These are phyloP conservation scores for Vittaforma corneae DNA, from an alignment of 371 early-diverging fungal genomes.

Conservation along the genomic window DNA sequence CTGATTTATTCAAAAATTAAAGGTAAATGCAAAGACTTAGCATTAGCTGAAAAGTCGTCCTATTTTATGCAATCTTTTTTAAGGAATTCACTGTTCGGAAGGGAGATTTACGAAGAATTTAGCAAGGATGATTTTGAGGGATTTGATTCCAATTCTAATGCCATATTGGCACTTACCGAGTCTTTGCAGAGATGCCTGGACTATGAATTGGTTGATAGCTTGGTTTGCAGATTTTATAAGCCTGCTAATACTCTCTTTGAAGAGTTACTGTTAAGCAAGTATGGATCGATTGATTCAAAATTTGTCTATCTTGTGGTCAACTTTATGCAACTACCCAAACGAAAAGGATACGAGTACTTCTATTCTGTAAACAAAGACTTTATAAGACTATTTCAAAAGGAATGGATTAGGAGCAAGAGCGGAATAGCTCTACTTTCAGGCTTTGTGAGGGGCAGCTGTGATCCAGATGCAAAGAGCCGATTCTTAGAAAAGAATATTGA, in stretches of 20 bases:
- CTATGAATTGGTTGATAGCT: not conserved
- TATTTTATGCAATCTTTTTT: constrained; percentile 49
- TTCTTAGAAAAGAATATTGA: constrained; percentile 27
- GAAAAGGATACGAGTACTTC: not conserved
- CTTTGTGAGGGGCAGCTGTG: constrained; percentile 2
- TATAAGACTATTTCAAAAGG: constrained; percentile 2
- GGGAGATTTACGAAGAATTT: not conserved
- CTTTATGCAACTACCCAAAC: not conserved
- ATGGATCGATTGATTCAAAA: constrained; percentile 10
- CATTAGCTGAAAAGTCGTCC: constrained; percentile 31
- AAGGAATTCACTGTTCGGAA: not conserved
- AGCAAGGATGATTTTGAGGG: constrained; percentile 1
- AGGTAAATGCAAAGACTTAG: constrained; percentile 23
- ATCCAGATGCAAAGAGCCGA: not conserved
- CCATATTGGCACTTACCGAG: not conserved
- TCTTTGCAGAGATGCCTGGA: not conserved
- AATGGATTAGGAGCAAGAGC: constrained; percentile 1
- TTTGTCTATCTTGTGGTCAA: constrained; percentile 1
- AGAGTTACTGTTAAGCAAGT: not conserved
- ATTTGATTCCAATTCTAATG: constrained; percentile 4
- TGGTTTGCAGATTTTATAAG: constrained; percentile 1
- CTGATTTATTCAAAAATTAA: constrained; percentile 35
- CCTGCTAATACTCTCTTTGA: not conserved
- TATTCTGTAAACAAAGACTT: constrained; percentile 1
- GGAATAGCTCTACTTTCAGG: constrained; percentile 8